phyloP scores from a whole-genome alignment of 495 filamentous ascomycete species.

The Neurospora sublineolata region DNA sequence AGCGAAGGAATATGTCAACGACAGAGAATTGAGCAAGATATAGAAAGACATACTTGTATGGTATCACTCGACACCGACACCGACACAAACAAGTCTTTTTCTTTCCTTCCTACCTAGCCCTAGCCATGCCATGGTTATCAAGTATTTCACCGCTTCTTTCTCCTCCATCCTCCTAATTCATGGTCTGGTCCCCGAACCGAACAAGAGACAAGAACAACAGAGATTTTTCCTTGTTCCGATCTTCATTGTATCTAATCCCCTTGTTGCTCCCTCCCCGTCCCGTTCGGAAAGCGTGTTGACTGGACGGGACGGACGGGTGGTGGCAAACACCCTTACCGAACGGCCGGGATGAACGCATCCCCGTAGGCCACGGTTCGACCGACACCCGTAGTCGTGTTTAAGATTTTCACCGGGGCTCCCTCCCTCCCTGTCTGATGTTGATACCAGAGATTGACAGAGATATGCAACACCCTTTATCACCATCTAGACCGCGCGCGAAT shows the following conservation, averaged over 20 bases:
- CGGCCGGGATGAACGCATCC: background rate
- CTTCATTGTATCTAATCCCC: background rate
- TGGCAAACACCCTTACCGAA: background rate
- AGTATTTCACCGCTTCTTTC: background rate
- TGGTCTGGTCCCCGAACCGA: background rate
- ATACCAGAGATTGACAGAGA: background rate
- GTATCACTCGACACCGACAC: background rate
- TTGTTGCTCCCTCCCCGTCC: background rate
- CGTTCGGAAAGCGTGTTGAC: background rate
- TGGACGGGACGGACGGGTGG: background rate
- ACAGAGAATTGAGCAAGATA: background rate
- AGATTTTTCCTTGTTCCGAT: background rate
- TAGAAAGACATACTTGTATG: background rate
- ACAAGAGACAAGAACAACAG: background rate
- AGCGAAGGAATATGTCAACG: too few species aligned
- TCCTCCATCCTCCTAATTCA: background rate
- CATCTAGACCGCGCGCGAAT: background rate
- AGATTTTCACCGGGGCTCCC: background rate
- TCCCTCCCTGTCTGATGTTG: background rate
- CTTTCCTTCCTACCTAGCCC: background rate
- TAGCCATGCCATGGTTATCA: background rate
- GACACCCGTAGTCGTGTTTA: background rate
- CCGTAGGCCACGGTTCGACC: background rate
- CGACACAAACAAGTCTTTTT: background rate
- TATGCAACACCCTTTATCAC: background rate